phyloP scores from a whole-genome alignment of 805 yeast genomes.

The Sugiyamaella mastotermitis region DNA sequence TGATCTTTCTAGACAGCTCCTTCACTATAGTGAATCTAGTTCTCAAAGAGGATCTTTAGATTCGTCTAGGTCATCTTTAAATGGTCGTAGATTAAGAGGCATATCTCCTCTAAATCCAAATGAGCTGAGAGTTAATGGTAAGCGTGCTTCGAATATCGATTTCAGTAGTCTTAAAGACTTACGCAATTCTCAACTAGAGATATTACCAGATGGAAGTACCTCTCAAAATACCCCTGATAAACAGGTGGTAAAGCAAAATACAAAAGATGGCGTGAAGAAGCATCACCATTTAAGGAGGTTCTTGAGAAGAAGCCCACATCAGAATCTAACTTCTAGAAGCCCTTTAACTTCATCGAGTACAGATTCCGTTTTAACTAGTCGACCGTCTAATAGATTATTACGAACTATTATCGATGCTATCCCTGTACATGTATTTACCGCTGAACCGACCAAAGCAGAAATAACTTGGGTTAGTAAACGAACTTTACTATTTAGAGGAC shows the following conservation, averaged over 20 bases:
- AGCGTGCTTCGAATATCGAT: not conserved
- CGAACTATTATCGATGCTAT: conserved; percentile 29
- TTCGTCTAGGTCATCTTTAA: conserved; percentile 11
- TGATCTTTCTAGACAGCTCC: conserved; percentile 21
- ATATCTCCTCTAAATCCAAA: not conserved
- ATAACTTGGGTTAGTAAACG: conserved; percentile 30
- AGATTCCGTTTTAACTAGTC: not conserved
- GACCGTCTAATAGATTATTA: conserved; percentile 22
- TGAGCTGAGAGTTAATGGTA: not conserved
- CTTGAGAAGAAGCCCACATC: too few relatives aligned
- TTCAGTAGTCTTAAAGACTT: not conserved
- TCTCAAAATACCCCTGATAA: conserved; percentile 1
- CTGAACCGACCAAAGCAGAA: conserved; percentile 26
- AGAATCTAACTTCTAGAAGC: too few relatives aligned
- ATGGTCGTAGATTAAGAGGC: conserved; percentile 11
- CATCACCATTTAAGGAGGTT: too few relatives aligned
- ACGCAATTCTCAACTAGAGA: not conserved
- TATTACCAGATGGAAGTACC: too few relatives aligned
- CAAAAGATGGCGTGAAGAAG: not conserved
- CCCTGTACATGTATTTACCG: conserved; percentile 30
- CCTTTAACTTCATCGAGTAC: not conserved
- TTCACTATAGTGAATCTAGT: conserved; percentile 1
- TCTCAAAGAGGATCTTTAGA: conserved; percentile 4
- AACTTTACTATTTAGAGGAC: conserved; percentile 27
- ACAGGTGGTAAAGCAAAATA: not conserved